These are phyloP conservation scores for Parachaetomium inaequale DNA, from an alignment of 495 filamentous ascomycete species.

Conservation along the genomic window DNA sequence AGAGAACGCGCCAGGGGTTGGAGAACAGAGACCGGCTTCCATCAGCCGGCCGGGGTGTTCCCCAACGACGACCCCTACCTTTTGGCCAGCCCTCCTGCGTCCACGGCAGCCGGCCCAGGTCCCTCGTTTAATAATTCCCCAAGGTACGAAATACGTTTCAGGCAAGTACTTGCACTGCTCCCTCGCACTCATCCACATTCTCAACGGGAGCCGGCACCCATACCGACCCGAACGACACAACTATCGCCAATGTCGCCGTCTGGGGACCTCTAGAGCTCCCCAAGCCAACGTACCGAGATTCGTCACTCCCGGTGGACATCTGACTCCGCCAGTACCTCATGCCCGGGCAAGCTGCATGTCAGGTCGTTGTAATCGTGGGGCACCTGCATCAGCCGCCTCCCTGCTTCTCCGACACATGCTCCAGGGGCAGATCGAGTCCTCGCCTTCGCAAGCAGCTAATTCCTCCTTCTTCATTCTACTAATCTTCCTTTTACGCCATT, in stretches of 20 bases:
- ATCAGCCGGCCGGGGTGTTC: slow-evolving; percentile 14
- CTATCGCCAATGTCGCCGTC: slow-evolving; percentile 8
- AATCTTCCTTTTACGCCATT: not conserved
- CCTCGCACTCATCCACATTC: not conserved
- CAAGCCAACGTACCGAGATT: slow-evolving; percentile 1
- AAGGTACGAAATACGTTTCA: not conserved
- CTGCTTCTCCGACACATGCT: not conserved
- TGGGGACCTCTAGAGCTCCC: not conserved
- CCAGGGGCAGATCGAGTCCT: not conserved
- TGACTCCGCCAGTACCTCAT: slow-evolving; percentile 4
- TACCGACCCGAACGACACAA: not conserved
- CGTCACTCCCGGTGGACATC: slow-evolving; percentile 8
- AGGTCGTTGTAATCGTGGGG: slow-evolving; percentile 17
- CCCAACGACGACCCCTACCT: slow-evolving; percentile 17
- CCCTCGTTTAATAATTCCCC: not conserved
- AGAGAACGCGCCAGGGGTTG: not conserved
- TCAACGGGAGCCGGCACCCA: not conserved
- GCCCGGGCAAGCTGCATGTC: slow-evolving; percentile 14
- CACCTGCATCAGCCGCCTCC: slow-evolving; percentile 12
- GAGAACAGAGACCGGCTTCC: slow-evolving; percentile 7
- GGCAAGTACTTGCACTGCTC: not conserved
- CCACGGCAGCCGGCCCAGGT: not conserved
- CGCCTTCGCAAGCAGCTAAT: not conserved
- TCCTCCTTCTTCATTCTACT: not conserved
- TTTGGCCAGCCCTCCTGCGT: slow-evolving; percentile 1